Percentiles rank a stretch among this genome's conserved stretches.
Evolutionary conservation across 2,329 filamentous ascomycete genomes (phyloP).

Genomic region (Sphaerulina musiva): DNA sequence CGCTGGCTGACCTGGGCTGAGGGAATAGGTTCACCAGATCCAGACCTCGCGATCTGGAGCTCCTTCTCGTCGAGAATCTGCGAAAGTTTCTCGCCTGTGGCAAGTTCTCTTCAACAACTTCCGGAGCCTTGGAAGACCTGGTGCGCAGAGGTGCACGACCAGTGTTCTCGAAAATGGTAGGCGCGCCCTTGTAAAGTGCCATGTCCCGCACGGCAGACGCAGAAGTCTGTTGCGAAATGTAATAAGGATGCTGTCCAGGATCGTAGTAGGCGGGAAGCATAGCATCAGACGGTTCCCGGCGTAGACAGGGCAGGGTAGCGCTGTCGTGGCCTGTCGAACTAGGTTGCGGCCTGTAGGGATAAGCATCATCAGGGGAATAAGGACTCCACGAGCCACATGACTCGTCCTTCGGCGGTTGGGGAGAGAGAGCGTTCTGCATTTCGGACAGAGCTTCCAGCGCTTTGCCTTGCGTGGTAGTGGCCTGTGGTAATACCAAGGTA

Average conservation of each 20-base stretch:
- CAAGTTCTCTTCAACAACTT: constrained; percentile 2
- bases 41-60: constrained; percentile 22
- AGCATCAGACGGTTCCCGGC: constrained; percentile 33
- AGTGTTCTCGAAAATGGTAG: constrained; percentile 21
- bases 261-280: constrained; percentile 42
- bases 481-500: background rate
- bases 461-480: constrained; percentile 2
- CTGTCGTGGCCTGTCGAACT: constrained; percentile 10
- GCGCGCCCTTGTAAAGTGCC: constrained; percentile 36
- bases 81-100: constrained; percentile 15
- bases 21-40: constrained; percentile 41
- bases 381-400: constrained; percentile 12
- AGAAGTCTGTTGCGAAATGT: constrained; percentile 42
- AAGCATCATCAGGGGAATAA: constrained; percentile 20
- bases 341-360: constrained; percentile 15
- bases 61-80: constrained; percentile 22
- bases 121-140: constrained; percentile 8
- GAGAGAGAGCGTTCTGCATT: constrained; percentile 16
- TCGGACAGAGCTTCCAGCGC: constrained; percentile 14
- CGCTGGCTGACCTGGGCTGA: constrained; percentile 21
- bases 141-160: constrained; percentile 17
- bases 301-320: constrained; percentile 13
- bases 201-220: constrained; percentile 41
- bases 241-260: constrained; percentile 35
- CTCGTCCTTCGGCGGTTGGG: background rate